Percentiles rank a stretch among this genome's conserved stretches.
Evolutionary conservation across 495 filamentous ascomycete genomes (phyloP).

Genomic region (Talaromyces borbonicus): DNA sequence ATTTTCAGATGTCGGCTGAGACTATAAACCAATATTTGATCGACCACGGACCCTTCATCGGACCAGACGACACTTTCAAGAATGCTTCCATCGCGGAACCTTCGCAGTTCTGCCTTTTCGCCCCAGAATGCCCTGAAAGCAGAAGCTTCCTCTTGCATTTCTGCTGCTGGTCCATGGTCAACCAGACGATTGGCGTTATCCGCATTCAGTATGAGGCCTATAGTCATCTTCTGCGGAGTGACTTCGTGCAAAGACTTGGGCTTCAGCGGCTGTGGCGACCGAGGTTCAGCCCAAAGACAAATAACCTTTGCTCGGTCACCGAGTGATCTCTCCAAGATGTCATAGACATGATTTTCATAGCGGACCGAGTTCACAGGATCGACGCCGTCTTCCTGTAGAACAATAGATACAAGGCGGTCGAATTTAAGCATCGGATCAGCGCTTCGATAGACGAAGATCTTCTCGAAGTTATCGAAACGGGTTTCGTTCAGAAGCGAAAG

Average conservation of each 20-base stretch:
- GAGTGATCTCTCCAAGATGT: constrained; percentile 55
- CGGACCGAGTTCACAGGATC: constrained; percentile 20
- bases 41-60: constrained; percentile 53
- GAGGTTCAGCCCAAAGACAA: constrained; percentile 36
- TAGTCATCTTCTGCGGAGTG: constrained; percentile 28
- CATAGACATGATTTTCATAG: constrained; percentile 38
- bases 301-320: constrained; percentile 64
- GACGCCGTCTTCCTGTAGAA: constrained; percentile 19
- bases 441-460: constrained; percentile 67
- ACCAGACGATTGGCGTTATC: constrained; percentile 60
- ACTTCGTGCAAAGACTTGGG: constrained; percentile 17
- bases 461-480: constrained; percentile 69
- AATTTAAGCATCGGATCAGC: constrained; percentile 59
- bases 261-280: constrained; percentile 26
- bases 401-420: constrained; percentile 46
- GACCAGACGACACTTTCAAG: constrained; percentile 72
- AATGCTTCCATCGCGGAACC: constrained; percentile 47
- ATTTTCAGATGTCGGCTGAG: constrained; percentile 53
- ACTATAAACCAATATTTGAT: constrained; percentile 72
- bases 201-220: constrained; percentile 65
- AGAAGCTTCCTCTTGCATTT: constrained; percentile 49
- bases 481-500: constrained; percentile 63
- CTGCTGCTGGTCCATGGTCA: constrained; percentile 77
- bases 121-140: constrained; percentile 44
- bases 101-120: constrained; percentile 43